Base-by-base conservation (phyloP, 305 asterid species). In the Fraxinus nigra region DNA sequence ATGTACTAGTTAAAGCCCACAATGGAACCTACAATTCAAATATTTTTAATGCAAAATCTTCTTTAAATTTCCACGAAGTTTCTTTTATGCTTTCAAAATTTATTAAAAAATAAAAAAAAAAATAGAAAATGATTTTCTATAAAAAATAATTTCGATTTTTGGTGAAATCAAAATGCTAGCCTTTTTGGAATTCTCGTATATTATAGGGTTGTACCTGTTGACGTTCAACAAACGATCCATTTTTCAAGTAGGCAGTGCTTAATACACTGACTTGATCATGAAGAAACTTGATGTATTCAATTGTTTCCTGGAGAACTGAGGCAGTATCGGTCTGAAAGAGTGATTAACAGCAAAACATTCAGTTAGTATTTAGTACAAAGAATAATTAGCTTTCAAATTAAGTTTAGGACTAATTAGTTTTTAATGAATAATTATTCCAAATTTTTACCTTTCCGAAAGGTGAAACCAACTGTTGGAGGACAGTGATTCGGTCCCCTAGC, bases 391-490 rank as follows among this genome's bases (percentile, higher is more conserved):
- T 26, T 26, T 56, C 26, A 56, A 56, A 7, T 18, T 5, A n/a
- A 7, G 65, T 63, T 33, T 61, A 14, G 54, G 35, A 67, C 80
- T 80, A 78, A 88, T 18, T 43, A 43, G 51, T 0, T 43, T 43
- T 43, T 3, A 10, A 3, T 11, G 51, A 43, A 43, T 43, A 43
- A 43, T 43, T 43, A 43, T 10, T 8, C 11, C 46, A 38, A 38
- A 1, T 38, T 51, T 59, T 81, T 82, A 89, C 92, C 92, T 87
- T 89, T 87, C 92, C 92, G 83, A 89, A 89, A 87, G 92, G 92
- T 72, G 92, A 84, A 78, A 89, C 92, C 85, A 89, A 79, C 83
- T 89, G 92, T 85, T 89, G 92, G 83, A 89, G 90, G 81, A 90
- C 90, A 85, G 92, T 87, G 69, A 89, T 84, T 77, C 92, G 75